Evolutionary conservation across 495 filamentous ascomycete genomes (phyloP).

Genomic region (Antarctomyces pellizariae): DNA sequence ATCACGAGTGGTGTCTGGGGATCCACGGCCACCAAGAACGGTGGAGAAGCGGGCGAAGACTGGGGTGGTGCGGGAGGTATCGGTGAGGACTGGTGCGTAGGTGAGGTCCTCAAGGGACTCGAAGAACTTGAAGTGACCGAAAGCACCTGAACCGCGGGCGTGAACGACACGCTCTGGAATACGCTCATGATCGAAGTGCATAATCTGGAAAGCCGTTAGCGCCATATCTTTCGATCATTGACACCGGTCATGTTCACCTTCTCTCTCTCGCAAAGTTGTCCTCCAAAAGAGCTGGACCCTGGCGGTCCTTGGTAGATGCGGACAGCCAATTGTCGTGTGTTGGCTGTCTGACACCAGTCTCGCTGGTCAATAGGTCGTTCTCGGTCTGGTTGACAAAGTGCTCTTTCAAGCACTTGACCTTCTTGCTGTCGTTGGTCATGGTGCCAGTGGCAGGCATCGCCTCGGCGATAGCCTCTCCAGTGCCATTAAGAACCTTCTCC

Average conservation of each 20-base stretch:
- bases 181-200: conserved; percentile 67
- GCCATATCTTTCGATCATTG: neutral
- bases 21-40: conserved; percentile 53
- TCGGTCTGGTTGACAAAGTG: conserved; percentile 8
- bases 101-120: conserved; percentile 40
- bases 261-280: conserved; percentile 55
- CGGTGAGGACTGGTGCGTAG: conserved; percentile 48
- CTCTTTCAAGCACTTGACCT: conserved; percentile 13
- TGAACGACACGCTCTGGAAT: conserved; percentile 82
- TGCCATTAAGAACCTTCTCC: no score
- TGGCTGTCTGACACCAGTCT: conserved; percentile 52
- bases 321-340: conserved; percentile 65
- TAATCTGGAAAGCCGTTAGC: conserved; percentile 28
- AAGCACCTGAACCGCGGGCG: conserved; percentile 62
- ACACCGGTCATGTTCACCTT: conserved; percentile 12
- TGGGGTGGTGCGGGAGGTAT: conserved; percentile 57
- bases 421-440: conserved; percentile 12
- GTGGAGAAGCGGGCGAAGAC: conserved; percentile 70
- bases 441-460: no score
- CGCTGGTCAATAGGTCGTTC: conserved; percentile 33
- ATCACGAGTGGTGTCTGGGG: conserved; percentile 61
- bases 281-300: conserved; percentile 58
- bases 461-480: no score
- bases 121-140: conserved; percentile 57
- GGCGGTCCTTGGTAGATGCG: conserved; percentile 30